A percentile compares a stretch with the other conserved stretches of the same genome.
Evolutionary conservation across 257 asterid genomes (phyloP).

Genomic region (Nyctanthes arbortristis): DNA sequence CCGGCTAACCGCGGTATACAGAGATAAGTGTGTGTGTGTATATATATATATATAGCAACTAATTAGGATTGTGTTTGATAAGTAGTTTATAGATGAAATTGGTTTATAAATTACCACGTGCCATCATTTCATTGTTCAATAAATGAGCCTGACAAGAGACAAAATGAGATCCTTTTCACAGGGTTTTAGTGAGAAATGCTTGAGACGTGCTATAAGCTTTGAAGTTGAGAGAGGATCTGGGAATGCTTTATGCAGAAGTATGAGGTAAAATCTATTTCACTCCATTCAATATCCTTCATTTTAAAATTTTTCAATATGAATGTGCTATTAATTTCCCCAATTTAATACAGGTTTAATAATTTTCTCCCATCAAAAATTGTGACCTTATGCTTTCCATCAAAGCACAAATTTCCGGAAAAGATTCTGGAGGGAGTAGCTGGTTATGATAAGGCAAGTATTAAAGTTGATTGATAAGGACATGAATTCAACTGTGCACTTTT

Average conservation of each 20-base stretch:
- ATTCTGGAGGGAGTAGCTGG: conserved; percentile 60
- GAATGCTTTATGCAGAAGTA: conserved; percentile 43
- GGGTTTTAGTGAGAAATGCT: conserved; percentile 70
- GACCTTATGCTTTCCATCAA: conserved; percentile 50
- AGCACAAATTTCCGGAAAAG: conserved; percentile 64
- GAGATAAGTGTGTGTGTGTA: no score
- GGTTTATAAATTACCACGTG: neutral
- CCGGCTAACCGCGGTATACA: neutral
- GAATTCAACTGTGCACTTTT: neutral
- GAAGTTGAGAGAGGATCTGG: conserved; percentile 58
- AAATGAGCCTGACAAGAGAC: conserved; percentile 5
- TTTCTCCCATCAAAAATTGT: conserved; percentile 46
- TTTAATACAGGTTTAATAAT: conserved; percentile 53
- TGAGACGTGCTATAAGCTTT: conserved; percentile 54
- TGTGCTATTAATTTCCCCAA: conserved; percentile 11
- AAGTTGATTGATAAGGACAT: conserved; percentile 35
- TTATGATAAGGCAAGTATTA: conserved; percentile 38
- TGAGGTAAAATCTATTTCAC: conserved; percentile 48
- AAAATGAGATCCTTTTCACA: conserved; percentile 35
- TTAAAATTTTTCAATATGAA: conserved; percentile 9
- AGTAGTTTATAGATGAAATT: no score
- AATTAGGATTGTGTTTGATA: no score
- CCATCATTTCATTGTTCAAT: conserved; percentile 2
- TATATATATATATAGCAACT: no score
- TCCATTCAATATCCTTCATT: neutral